Evolutionary conservation across 495 filamentous ascomycete genomes (phyloP), one percentile per base, ranked within the genome.

Genomic region (Aspergillus bridgeri): DNA sequence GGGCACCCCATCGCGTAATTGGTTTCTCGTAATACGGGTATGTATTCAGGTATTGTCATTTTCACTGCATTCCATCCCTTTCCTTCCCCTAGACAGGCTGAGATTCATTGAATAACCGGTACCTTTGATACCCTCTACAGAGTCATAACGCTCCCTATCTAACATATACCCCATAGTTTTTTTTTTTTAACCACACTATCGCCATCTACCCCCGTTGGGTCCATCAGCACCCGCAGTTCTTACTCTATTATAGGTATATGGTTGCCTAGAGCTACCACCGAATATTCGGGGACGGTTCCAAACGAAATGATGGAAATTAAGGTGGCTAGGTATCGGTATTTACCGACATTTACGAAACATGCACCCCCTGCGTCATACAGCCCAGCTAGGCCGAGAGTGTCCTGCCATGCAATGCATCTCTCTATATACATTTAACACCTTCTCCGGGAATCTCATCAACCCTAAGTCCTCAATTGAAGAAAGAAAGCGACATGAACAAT

Each of bases 1-100:
- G 22, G 60, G 64, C 63, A 27, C n/a, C 4, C 25, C 25, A 7
- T 27, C 25, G 25, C 25, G 25, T 27, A 42, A 49, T 48, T 33
- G 43, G 43, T 5, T 9, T 3, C 0, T 3, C 51, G 19, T 38
- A 33, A 24, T 45, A 20, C 42, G 15, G 17, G 47, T n/a, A n/a
- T n/a, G n/a, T n/a, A n/a, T n/a, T n/a, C 33, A 19, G n/a, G n/a
- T 43, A 42, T 27, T 13, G 42, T 22, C n/a, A 15, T 13, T 54
- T 45, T 45, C 23, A 11, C 21, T 46, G 20, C n/a, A n/a, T 47
- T 46, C 22, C 22, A 9, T 19, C 8, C 2, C 24, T 50, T 50
- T 9, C 4, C 49, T 27, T 27, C 25, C 4, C 25, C 25, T 27
- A 7, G 25, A 27, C n/a, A n/a, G n/a, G n/a, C n/a, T n/a, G n/a